Conservation (phyloP, 129 eudicot species). For the Dittrichia graveolens region DNA sequence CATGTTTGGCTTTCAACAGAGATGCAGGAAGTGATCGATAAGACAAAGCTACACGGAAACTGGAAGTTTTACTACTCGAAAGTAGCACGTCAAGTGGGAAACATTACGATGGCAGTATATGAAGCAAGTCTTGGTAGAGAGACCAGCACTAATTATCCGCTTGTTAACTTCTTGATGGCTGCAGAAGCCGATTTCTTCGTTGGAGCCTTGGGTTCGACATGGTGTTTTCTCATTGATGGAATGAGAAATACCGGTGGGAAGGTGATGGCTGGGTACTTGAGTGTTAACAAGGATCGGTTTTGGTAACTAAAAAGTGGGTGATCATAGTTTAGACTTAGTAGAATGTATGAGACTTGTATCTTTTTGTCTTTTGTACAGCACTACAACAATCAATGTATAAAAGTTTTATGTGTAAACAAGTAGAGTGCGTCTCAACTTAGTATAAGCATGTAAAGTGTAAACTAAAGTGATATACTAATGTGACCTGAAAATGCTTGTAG, state of each 20-base stretch:
- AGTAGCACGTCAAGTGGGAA: conserved; percentile 78
- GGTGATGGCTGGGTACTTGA: conserved; percentile 95
- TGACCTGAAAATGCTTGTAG: too few relatives aligned
- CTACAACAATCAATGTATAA: conserved; percentile 7
- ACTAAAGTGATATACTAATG: too few relatives aligned
- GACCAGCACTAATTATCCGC: conserved; percentile 92
- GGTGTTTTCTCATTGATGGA: conserved; percentile 96
- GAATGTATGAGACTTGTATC: conserved; percentile 19
- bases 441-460: too few relatives aligned
- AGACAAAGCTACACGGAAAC: conserved; percentile 45
- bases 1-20: conserved; percentile 93
- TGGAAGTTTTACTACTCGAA: conserved; percentile 90
- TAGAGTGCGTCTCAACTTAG: not conserved
- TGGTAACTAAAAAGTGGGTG: conserved; percentile 47
- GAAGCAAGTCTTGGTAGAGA: conserved; percentile 86
- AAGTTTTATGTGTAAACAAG: not conserved
- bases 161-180: conserved; percentile 94
- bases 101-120: conserved; percentile 83
- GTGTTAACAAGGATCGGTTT: conserved; percentile 94
- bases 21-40: conserved; percentile 90
- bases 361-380: conserved; percentile 23
- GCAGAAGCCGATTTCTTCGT: conserved; percentile 86
- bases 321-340: conserved; percentile 15
- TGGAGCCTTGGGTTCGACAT: conserved; percentile 97
- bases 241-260: conserved; percentile 99